Evolutionary conservation across 1,139 yeast species (phyloP).

Genomic region (Meyerozyma elateridarum): DNA sequence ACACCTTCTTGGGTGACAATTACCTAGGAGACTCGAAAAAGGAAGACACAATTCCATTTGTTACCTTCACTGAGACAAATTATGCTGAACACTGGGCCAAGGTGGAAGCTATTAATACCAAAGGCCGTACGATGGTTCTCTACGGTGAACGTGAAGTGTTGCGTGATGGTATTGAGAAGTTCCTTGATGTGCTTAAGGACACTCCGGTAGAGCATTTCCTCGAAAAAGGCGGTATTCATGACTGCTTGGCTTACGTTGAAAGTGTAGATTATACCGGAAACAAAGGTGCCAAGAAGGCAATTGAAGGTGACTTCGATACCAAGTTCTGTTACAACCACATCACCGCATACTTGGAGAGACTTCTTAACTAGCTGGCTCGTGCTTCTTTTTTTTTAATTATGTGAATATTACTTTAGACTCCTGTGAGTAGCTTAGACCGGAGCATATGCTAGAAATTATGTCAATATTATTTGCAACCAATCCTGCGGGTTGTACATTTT

Average conservation of each 20-base stretch:
- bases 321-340: conserved; percentile 20
- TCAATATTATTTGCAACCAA: no score
- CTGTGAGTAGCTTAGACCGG: no score
- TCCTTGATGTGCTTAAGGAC: conserved; percentile 15
- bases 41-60: conserved; percentile 17
- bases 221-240: conserved; percentile 33
- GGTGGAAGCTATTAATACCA: conserved; percentile 23
- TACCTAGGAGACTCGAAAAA: conserved; percentile 20
- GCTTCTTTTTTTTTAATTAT: no score
- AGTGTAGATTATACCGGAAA: conserved; percentile 25
- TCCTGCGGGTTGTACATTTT: no score
- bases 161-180: conserved; percentile 23
- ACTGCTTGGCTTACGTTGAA: conserved; percentile 27
- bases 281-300: conserved; percentile 20
- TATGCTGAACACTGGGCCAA: conserved; percentile 26
- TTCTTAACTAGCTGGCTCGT: no score
- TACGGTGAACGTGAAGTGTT: conserved; percentile 40
- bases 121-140: conserved; percentile 24
- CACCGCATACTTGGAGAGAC: conserved; percentile 12
- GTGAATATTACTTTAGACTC: no score
- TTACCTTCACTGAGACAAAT: conserved; percentile 22
- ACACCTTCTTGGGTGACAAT: conserved; percentile 26
- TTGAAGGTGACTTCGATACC: conserved; percentile 23
- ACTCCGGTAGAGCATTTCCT: conserved; percentile 16
- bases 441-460: no score